These are phyloP conservation scores for Globisporangium heterothallicum DNA, from an alignment of 352 stramenopile species.

Conservation along the genomic window DNA sequence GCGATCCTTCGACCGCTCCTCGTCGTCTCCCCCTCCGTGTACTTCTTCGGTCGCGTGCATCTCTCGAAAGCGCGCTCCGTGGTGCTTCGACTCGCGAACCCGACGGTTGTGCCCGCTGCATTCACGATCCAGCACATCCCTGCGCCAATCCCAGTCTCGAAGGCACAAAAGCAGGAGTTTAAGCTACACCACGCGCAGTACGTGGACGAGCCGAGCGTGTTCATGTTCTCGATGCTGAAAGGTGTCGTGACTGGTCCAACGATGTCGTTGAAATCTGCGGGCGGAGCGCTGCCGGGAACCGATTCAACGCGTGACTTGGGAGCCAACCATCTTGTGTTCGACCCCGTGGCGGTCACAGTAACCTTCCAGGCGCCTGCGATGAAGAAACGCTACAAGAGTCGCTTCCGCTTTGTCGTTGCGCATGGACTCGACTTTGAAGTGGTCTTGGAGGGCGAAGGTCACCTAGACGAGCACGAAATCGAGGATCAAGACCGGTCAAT, in stretches of 20 bases:
- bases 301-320: conserved; percentile 36
- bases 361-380: conserved; percentile 39
- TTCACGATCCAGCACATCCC: conserved; percentile 60
- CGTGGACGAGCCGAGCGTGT: conserved; percentile 54
- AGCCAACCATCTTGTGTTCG: conserved; percentile 30
- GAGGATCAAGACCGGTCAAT: conserved; percentile 46
- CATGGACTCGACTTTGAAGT: conserved; percentile 63
- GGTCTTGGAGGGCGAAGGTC: conserved; percentile 59
- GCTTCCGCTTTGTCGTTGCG: conserved; percentile 63
- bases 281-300: conserved; percentile 30
- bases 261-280: conserved; percentile 42
- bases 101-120: conserved; percentile 43
- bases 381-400: conserved; percentile 43
- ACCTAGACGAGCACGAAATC: conserved; percentile 46
- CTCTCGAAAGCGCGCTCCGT: conserved; percentile 35
- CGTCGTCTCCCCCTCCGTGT: conserved; percentile 54
- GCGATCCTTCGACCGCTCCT: conserved; percentile 48
- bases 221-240: conserved; percentile 37
- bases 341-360: conserved; percentile 37
- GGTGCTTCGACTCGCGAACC: conserved; percentile 52
- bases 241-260: conserved; percentile 53
- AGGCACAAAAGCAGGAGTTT: conserved; percentile 55
- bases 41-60: conserved; percentile 66
- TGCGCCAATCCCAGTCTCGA: conserved; percentile 39
- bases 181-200: conserved; percentile 41